Evolutionary conservation across 2,329 filamentous ascomycete genomes (phyloP).

Genomic region (Xylaria sp.): DNA sequence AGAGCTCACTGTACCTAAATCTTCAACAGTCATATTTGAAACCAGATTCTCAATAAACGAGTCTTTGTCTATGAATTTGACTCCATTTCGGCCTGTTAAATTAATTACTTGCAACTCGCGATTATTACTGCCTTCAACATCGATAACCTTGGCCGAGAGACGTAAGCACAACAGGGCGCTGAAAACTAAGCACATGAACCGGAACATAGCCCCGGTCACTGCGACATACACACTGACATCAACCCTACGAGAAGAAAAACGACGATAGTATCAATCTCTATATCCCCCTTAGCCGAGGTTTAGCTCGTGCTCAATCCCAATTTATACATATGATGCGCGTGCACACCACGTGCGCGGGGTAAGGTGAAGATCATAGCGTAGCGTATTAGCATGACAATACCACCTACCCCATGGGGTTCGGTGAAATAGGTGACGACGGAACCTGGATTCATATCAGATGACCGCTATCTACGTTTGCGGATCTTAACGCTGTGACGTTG

Average conservation of each 20-base stretch:
- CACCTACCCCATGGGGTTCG: conserved; percentile 28
- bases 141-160: conserved; percentile 1
- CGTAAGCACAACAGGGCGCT: conserved; percentile 4
- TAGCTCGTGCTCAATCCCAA: neutral
- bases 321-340: conserved; percentile 14
- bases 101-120: neutral
- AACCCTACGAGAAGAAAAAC: neutral
- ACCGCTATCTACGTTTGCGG: neutral
- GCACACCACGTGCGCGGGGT: conserved; percentile 24
- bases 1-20: conserved; percentile 43
- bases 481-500: neutral
- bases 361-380: conserved; percentile 24
- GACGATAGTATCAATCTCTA: neutral
- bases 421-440: conserved; percentile 12
- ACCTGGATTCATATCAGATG: neutral
- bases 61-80: conserved; percentile 36
- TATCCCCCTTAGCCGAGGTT: neutral
- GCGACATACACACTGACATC: neutral
- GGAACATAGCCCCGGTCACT: conserved; percentile 11
- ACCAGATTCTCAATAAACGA: conserved; percentile 46
- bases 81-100: neutral
- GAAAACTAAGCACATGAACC: conserved; percentile 16
- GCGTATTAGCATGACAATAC: conserved; percentile 11
- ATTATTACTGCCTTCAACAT: neutral
- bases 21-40: conserved; percentile 51